Percentiles rank a stretch among this genome's conserved stretches.
phyloP scores from a whole-genome alignment of 768 basidiomycete species.

The Leucocoprinus birnbaumii region DNA sequence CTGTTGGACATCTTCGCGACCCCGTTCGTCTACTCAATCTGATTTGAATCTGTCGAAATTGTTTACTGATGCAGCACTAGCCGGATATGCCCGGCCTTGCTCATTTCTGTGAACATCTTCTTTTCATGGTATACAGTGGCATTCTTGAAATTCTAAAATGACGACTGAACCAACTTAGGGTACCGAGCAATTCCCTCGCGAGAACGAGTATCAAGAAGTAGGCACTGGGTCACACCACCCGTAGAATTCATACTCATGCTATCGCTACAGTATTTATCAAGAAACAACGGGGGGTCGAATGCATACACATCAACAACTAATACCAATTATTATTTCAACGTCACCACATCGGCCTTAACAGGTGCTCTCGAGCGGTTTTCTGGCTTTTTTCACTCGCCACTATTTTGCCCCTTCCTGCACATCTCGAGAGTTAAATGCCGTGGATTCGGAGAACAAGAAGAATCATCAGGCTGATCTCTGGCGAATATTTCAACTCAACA shows the following conservation, averaged over 20 bases:
- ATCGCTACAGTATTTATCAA: constrained; percentile 66
- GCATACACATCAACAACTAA: constrained; percentile 91
- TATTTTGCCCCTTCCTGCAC: constrained; percentile 87
- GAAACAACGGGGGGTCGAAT: constrained; percentile 84
- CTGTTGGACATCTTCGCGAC: constrained; percentile 91
- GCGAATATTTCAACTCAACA: constrained; percentile 95
- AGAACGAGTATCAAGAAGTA: constrained; percentile 94
- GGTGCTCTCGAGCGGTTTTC: constrained; percentile 78
- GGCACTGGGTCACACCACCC: constrained; percentile 9
- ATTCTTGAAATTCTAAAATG: neutral
- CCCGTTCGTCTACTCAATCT: constrained; percentile 54
- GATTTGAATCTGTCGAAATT: constrained; percentile 26
- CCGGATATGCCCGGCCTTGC: constrained; percentile 90
- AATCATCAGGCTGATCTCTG: constrained; percentile 89
- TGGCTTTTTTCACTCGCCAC: constrained; percentile 90
- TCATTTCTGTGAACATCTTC: constrained; percentile 93
- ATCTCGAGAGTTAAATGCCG: constrained; percentile 87
- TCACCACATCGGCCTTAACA: constrained; percentile 57
- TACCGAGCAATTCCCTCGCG: constrained; percentile 79
- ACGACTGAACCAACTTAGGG: constrained; percentile 42
- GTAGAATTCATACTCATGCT: neutral
- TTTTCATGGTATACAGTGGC: constrained; percentile 79
- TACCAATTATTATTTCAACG: constrained; percentile 86
- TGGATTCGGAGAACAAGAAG: constrained; percentile 97
- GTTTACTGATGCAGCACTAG: neutral